Evolutionary conservation across 208 protist species (phyloP).

Genomic region (Entamoeba histolytica): DNA sequence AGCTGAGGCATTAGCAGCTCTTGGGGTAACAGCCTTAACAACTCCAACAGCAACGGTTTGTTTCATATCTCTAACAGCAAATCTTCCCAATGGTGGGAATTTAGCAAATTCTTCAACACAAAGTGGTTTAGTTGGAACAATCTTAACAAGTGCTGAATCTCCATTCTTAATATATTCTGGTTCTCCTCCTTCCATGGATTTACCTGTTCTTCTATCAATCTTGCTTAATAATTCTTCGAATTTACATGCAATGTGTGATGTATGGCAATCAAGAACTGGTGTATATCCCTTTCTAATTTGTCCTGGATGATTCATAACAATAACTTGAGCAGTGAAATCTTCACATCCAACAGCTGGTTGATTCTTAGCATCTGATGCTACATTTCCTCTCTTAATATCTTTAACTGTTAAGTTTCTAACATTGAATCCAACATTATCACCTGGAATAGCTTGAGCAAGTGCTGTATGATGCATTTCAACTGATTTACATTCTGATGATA

Average conservation of each 20-base stretch:
- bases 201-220: slow-evolving; percentile 24
- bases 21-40: slow-evolving; percentile 42
- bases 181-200: slow-evolving; percentile 8
- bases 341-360: slow-evolving; percentile 11
- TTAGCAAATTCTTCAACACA: slow-evolving; percentile 70
- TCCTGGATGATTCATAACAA: slow-evolving; percentile 31
- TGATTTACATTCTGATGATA: slow-evolving; percentile 27
- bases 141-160: slow-evolving; percentile 18
- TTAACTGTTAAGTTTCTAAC: slow-evolving; percentile 13
- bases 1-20: no score
- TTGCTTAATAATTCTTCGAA: slow-evolving; percentile 23
- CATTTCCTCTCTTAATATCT: slow-evolving; percentile 18
- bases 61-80: slow-evolving; percentile 69
- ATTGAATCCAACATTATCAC: slow-evolving; percentile 36
- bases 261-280: slow-evolving; percentile 37
- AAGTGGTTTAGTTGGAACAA: slow-evolving; percentile 35
- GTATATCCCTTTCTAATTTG: slow-evolving; percentile 30
- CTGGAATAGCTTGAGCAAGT: slow-evolving; percentile 15
- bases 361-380: slow-evolving; percentile 17
- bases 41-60: slow-evolving; percentile 73
- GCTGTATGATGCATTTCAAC: slow-evolving; percentile 32
- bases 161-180: slow-evolving; percentile 18
- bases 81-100: slow-evolving; percentile 70
- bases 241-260: slow-evolving; percentile 32
- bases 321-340: slow-evolving; percentile 28